Evolutionary conservation across 163 green algal genomes (phyloP).

Genomic region (Chlamydomonas reinhardtii): DNA sequence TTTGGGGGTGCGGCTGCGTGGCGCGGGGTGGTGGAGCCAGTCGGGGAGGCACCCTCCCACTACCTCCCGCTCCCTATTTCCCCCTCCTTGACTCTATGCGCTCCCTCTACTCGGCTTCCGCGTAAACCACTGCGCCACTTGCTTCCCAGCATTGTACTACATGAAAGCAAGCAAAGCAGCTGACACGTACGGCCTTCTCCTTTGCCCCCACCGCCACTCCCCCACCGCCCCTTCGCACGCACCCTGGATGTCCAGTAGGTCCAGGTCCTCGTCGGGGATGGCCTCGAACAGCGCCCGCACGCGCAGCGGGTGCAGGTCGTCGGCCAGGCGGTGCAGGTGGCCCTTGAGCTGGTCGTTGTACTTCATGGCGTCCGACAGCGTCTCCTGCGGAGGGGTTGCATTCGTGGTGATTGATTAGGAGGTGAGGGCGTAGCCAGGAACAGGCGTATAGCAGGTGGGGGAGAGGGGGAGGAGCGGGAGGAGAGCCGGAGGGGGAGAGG

Average conservation of each 20-base stretch:
- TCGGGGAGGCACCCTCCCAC: too few relatives aligned
- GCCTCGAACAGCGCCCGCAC: slow-evolving; percentile 78
- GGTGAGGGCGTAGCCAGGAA: neutral
- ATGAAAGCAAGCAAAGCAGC: too few relatives aligned
- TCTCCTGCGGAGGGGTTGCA: slow-evolving; percentile 27
- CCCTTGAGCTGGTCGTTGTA: slow-evolving; percentile 86
- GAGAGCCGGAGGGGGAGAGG: too few relatives aligned
- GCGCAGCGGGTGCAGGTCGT: slow-evolving; percentile 96
- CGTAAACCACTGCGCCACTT: too few relatives aligned
- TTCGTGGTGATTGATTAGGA: neutral
- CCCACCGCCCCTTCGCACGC: neutral
- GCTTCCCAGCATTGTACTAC: too few relatives aligned
- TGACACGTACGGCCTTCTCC: too few relatives aligned
- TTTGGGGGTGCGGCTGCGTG: too few relatives aligned
- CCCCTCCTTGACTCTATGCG: too few relatives aligned
- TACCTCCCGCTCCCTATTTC: too few relatives aligned
- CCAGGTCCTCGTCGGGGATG: slow-evolving; percentile 87
- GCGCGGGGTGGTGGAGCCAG: too few relatives aligned
- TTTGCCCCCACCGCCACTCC: neutral
- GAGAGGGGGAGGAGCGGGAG: neutral
- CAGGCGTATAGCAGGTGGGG: neutral
- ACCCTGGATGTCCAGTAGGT: slow-evolving; percentile 91
- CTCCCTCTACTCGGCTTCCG: too few relatives aligned
- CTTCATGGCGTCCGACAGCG: slow-evolving; percentile 70
- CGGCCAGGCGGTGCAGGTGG: slow-evolving; percentile 78